phyloP scores from a whole-genome alignment of 208 protist species.

The Acanthamoeba sp. region DNA sequence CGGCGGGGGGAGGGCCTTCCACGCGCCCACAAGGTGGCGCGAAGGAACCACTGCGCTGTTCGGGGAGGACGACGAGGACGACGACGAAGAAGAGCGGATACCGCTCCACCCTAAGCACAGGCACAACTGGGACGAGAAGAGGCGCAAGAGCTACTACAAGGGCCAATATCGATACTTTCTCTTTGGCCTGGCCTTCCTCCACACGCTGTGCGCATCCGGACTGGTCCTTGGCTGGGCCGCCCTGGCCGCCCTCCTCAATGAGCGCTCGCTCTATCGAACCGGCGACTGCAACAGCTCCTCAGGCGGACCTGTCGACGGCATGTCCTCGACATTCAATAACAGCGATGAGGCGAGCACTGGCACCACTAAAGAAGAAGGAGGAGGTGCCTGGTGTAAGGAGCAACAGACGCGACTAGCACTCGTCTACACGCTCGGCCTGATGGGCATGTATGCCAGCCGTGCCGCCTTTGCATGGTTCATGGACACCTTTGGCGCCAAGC shows the following conservation, averaged over 20 bases:
- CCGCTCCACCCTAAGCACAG: no score
- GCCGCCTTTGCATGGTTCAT: constrained; percentile 18
- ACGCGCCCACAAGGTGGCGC: no score
- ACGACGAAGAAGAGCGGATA: no score
- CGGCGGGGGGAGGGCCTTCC: no score
- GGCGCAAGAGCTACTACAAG: constrained; percentile 37
- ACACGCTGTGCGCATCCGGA: not conserved
- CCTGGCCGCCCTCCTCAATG: not conserved
- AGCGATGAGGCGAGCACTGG: not conserved
- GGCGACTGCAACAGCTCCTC: no score
- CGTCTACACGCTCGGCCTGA: constrained; percentile 14
- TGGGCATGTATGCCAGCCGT: constrained; percentile 33
- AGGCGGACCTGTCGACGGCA: not conserved
- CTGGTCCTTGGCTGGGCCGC: constrained; percentile 8
- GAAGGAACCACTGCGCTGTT: no score
- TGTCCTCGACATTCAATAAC: not conserved
- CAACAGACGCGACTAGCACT: not conserved
- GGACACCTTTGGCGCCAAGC: constrained; percentile 44
- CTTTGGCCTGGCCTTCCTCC: not conserved
- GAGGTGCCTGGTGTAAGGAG: not conserved
- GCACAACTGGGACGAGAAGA: not conserved
- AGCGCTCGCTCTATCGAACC: not conserved
- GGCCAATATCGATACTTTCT: constrained; percentile 35
- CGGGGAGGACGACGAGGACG: no score
- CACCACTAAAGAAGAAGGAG: no score